These are phyloP conservation scores for Meyerozyma sp. DNA, from an alignment of 1,139 yeast genomes.

Conservation along the genomic window DNA sequence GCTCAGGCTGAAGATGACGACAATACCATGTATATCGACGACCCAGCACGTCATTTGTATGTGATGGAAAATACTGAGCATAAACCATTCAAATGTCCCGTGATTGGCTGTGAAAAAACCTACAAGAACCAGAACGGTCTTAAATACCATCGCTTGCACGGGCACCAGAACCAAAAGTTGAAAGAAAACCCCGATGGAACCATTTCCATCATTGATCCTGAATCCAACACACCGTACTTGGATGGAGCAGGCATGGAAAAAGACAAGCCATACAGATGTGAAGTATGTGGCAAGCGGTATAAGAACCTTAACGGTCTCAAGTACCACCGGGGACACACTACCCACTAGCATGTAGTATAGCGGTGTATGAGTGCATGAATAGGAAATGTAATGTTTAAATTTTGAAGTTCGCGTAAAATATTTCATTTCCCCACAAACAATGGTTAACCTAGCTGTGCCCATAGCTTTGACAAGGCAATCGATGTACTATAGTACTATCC, in stretches of 20 bases:
- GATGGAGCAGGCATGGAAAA: slow-evolving; percentile 93
- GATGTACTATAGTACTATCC: slow-evolving; percentile 6
- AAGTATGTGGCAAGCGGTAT: slow-evolving; percentile 95
- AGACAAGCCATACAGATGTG: slow-evolving; percentile 97
- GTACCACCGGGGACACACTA: slow-evolving; percentile 95
- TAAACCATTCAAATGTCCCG: slow-evolving; percentile 96
- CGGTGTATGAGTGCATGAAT: neutral
- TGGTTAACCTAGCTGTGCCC: neutral
- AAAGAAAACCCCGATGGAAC: slow-evolving; percentile 93
- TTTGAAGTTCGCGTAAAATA: neutral
- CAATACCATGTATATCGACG: slow-evolving; percentile 69
- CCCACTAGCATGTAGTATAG: slow-evolving; percentile 51
- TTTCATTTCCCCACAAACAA: neutral
- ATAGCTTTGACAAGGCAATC: neutral
- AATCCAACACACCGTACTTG: slow-evolving; percentile 82
- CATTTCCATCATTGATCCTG: slow-evolving; percentile 87
- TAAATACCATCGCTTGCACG: slow-evolving; percentile 92
- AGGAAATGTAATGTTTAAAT: neutral
- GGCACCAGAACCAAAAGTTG: slow-evolving; percentile 92
- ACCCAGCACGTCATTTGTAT: slow-evolving; percentile 90
- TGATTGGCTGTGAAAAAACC: slow-evolving; percentile 95
- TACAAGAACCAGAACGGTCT: slow-evolving; percentile 96
- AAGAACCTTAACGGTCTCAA: slow-evolving; percentile 94
- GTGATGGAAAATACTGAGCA: slow-evolving; percentile 90
- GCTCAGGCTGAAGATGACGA: slow-evolving; percentile 30